Base-by-base conservation (phyloP, 352 stramenopile genomes). In the Globisporangium spinosum region DNA sequence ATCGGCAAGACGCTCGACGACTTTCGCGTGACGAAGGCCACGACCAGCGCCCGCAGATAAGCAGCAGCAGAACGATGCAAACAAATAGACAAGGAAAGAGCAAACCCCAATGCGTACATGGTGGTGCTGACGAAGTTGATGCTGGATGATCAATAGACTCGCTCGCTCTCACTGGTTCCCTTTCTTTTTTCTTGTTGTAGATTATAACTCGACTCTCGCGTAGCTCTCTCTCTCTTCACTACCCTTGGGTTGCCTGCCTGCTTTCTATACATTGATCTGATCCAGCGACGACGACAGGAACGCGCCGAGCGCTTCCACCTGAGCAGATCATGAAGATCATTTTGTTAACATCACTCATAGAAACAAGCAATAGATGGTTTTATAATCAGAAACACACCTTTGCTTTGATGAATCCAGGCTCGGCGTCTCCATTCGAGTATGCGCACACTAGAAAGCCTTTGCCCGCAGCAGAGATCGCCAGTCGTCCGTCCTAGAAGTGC, bases 371-470 rank as follows among this genome's bases (percentile, higher is more conserved):
- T 29, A 27, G 13, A 43, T 15, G 10, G 2, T 10, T 2, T 9
- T 12, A 29, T n/a, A 22, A 35, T 12, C 23, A 58, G 25, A 12
- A 7, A 27, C 65, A 12, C 27, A 91, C 84, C 78, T 93, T 93
- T 23, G 79, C 76, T 69, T 95, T 95, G 57, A 95, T 75, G 23
- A 91, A 66, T 58, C 87, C 87, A 27, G 80, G 68, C 10, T 82
- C 79, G 1, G 79, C 74, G 40, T 87, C 75, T 9, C 72, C 78
- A 60, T 70, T 75, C 34, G 86, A 90, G 73, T 93, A 92, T 3
- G 83, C 86, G 71, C 86, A 94, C 0, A 95, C 69, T 25, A 95
- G 65, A 64, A 94, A 95, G 64, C 70, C 79, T 61, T 89, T 88
- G 34, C 86, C 83, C 1, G 82, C 83, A 20, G 84, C 67, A 2